phyloP scores from a whole-genome alignment of 2,329 filamentous ascomycete genomes.

The Aspergillus amoenus region DNA sequence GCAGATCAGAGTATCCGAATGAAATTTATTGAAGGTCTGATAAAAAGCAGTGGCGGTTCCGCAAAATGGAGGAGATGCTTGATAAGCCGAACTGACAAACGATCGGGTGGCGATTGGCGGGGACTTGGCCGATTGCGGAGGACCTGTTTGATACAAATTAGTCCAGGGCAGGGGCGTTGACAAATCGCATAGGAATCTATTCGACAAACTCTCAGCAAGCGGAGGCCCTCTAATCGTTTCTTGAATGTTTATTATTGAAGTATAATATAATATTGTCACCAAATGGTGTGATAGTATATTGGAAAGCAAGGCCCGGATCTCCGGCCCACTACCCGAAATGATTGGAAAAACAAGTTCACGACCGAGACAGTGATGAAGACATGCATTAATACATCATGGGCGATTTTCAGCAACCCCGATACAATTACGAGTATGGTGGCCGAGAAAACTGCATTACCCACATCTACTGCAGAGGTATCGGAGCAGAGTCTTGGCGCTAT shows the following conservation, averaged over 20 bases:
- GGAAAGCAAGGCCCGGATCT: too few species aligned
- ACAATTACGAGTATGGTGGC: neutral
- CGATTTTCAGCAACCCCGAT: neutral
- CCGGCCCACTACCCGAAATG: neutral
- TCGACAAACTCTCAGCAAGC: neutral
- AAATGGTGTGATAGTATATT: neutral
- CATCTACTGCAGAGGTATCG: neutral
- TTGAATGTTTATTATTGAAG: neutral
- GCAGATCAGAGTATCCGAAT: neutral
- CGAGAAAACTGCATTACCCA: neutral
- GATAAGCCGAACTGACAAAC: constrained; percentile 37
- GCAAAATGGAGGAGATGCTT: constrained; percentile 24
- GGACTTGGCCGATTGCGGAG: constrained; percentile 10
- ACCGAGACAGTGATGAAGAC: neutral
- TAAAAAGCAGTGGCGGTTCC: constrained; percentile 23
- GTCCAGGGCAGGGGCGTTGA: neutral
- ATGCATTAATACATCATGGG: neutral
- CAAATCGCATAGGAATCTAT: neutral
- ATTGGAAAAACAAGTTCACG: neutral
- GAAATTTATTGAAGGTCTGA: neutral
- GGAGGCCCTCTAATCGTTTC: neutral
- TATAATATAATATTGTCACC: neutral
- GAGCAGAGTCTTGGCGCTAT: neutral
- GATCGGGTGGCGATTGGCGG: constrained; percentile 26
- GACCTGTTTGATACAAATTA: too few species aligned